A percentile compares a stretch with the other conserved stretches of the same genome.
Evolutionary conservation across 2,329 filamentous ascomycete species (phyloP).

Genomic region (Trichoderma guizhouense): DNA sequence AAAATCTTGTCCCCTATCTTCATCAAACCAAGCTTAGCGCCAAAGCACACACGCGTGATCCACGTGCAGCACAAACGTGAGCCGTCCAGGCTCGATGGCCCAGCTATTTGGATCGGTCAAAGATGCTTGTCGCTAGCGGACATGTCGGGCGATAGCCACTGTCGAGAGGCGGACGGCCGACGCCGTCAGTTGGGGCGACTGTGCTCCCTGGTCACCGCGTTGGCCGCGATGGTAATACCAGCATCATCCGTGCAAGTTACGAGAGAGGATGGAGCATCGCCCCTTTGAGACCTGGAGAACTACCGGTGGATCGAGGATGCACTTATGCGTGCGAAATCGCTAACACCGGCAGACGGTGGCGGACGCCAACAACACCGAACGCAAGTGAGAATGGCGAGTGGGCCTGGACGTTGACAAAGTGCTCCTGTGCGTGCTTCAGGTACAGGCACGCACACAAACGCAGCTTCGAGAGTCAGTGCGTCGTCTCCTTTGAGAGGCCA

Average conservation of each 20-base stretch:
- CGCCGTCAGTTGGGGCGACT: background rate
- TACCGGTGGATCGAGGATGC: constrained; percentile 16
- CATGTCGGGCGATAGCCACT: constrained; percentile 10
- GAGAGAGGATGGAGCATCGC: background rate
- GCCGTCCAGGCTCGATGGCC: constrained; percentile 10
- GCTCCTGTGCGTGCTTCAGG: background rate
- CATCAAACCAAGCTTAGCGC: constrained; percentile 16
- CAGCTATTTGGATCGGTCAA: constrained; percentile 17
- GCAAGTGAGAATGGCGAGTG: background rate
- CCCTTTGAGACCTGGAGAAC: constrained; percentile 14
- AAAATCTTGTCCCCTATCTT: constrained; percentile 14
- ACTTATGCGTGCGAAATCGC: constrained; percentile 11
- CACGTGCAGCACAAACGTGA: constrained; percentile 18
- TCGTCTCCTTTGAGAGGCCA: background rate
- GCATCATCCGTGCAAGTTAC: background rate
- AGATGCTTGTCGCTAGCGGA: constrained; percentile 10
- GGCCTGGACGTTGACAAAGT: background rate
- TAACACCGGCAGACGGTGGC: background rate
- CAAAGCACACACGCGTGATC: constrained; percentile 16
- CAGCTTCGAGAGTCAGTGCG: background rate
- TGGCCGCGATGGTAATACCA: constrained; percentile 4
- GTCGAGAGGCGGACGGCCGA: constrained; percentile 12
- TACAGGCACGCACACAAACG: background rate
- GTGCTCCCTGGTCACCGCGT: background rate
- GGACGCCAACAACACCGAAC: background rate